Evolutionary conservation across 805 yeast species (phyloP).

Genomic region (Saturnispora diversa): DNA sequence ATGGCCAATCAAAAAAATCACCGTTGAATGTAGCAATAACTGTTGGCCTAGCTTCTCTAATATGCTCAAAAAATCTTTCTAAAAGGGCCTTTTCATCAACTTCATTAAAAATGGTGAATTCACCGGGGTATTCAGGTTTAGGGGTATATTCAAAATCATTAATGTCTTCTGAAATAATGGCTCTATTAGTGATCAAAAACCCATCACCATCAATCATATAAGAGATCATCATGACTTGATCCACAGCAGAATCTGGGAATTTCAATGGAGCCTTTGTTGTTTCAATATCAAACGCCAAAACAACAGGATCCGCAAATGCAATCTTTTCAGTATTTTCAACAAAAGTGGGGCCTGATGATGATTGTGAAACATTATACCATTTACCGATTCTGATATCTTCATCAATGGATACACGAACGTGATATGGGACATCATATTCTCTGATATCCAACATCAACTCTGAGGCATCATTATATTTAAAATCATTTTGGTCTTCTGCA

Average conservation of each 20-base stretch:
- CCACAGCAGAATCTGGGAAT: constrained; percentile 86
- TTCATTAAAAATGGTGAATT: constrained; percentile 85
- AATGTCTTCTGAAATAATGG: constrained; percentile 87
- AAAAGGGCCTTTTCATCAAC: constrained; percentile 70
- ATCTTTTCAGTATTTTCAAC: constrained; percentile 63
- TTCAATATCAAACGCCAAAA: constrained; percentile 94
- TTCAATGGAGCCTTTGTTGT: constrained; percentile 94
- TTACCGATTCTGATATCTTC: constrained; percentile 82
- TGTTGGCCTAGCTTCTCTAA: constrained; percentile 81
- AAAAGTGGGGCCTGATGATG: constrained; percentile 45
- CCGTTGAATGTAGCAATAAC: constrained; percentile 98
- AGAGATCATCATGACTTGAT: constrained; percentile 97
- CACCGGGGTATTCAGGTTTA: constrained; percentile 89
- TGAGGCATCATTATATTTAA: constrained; percentile 42
- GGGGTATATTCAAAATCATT: constrained; percentile 98
- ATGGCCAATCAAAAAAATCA: constrained; percentile 99
- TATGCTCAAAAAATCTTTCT: constrained; percentile 77
- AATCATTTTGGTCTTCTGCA: constrained; percentile 14
- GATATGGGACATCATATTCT: constrained; percentile 95
- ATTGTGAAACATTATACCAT: constrained; percentile 80
- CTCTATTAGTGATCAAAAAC: constrained; percentile 84
- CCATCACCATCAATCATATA: constrained; percentile 99
- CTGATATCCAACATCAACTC: constrained; percentile 69
- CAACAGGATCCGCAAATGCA: constrained; percentile 96
- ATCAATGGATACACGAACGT: constrained; percentile 94